Conservation (phyloP, 768 basidiomycete species). For the Phylloporus scabripes region DNA sequence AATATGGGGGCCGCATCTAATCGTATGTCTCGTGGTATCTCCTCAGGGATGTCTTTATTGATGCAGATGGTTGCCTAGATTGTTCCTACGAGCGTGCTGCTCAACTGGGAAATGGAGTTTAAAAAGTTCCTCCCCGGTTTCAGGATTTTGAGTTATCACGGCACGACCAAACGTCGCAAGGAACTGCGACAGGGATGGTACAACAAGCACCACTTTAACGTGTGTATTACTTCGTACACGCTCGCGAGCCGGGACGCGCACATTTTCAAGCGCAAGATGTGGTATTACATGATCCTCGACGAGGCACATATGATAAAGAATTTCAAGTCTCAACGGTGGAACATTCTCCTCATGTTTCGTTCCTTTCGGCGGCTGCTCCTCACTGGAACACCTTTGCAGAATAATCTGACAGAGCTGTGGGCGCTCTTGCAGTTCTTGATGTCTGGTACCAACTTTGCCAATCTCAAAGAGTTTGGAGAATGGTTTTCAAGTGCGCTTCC, state of each 20-base stretch:
- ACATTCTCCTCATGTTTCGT: conserved; percentile 82
- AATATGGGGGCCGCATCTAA: conserved; percentile 90
- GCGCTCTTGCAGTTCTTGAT: conserved; percentile 92
- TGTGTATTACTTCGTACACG: conserved; percentile 92
- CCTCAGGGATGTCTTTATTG: not conserved
- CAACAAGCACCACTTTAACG: conserved; percentile 84
- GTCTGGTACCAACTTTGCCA: conserved; percentile 83
- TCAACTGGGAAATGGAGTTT: conserved; percentile 98
- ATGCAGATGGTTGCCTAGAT: conserved; percentile 38
- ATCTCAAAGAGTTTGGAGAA: conserved; percentile 87
- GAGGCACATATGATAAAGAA: conserved; percentile 99
- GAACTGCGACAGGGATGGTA: conserved; percentile 90
- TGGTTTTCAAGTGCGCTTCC: conserved; percentile 87
- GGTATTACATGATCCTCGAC: conserved; percentile 96
- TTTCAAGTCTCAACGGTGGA: conserved; percentile 92
- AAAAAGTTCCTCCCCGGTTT: conserved; percentile 92
- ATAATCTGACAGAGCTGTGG: conserved; percentile 96
- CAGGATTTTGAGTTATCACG: conserved; percentile 84
- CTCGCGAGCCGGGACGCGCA: conserved; percentile 88
- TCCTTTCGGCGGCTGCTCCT: conserved; percentile 82
- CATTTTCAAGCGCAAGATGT: conserved; percentile 86
- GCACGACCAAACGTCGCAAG: conserved; percentile 81
- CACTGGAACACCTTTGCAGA: conserved; percentile 95
- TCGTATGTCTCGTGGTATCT: conserved; percentile 40
- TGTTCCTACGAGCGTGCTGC: conserved; percentile 86